Conservation (phyloP, 768 basidiomycete genomes). For the Sporobolomyces pararoseus region DNA sequence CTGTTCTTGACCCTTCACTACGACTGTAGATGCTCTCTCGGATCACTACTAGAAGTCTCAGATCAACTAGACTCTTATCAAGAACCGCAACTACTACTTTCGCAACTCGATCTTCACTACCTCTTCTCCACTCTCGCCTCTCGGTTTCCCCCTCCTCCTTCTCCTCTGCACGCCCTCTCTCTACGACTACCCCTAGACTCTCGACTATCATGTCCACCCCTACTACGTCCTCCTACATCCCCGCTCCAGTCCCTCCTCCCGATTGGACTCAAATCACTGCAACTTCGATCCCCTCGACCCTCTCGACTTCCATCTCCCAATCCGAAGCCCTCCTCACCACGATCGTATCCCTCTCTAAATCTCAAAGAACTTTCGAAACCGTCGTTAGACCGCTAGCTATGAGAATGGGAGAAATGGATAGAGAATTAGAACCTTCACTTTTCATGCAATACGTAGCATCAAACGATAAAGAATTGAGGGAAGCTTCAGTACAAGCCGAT, state of each 20-base stretch:
- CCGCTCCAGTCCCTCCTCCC: constrained; percentile 23
- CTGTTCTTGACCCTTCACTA: neutral
- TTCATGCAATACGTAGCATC: constrained; percentile 79
- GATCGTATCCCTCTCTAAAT: constrained; percentile 30
- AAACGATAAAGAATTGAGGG: constrained; percentile 67
- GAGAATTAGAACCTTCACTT: constrained; percentile 48
- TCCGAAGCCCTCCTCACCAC: constrained; percentile 13
- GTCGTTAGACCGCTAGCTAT: constrained; percentile 37
- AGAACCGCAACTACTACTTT: neutral
- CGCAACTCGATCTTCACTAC: neutral
- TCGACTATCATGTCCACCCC: neutral
- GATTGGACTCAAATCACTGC: constrained; percentile 19
- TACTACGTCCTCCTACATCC: constrained; percentile 9
- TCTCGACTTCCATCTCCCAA: constrained; percentile 14
- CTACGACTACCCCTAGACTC: neutral
- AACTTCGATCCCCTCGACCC: neutral
- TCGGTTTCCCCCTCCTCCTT: neutral
- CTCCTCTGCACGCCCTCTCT: neutral
- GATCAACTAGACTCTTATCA: neutral
- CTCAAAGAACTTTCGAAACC: constrained; percentile 42
- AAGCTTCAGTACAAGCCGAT: constrained; percentile 73
- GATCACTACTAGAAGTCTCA: neutral
- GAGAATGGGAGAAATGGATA: constrained; percentile 21
- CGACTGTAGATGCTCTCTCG: neutral
- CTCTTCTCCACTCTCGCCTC: neutral